Evolutionary conservation across 495 filamentous ascomycete species (phyloP).

Genomic region (Daldinia caldariorum): DNA sequence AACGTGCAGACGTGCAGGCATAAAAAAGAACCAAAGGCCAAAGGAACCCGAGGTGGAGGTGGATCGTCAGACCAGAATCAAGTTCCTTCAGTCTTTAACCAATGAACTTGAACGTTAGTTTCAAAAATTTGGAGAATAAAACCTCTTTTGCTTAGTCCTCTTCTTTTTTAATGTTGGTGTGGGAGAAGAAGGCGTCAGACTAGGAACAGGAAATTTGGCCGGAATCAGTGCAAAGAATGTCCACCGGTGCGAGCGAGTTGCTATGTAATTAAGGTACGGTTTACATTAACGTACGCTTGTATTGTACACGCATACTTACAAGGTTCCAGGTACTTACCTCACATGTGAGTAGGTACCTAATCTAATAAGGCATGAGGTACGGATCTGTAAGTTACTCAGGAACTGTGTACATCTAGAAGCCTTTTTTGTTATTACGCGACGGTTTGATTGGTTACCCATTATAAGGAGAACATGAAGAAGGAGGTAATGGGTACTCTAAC

Average conservation of each 20-base stretch:
- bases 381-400: no score
- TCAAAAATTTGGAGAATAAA: constrained; percentile 32
- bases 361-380: no score
- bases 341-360: background rate
- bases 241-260: no score
- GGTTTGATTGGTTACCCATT: constrained; percentile 20
- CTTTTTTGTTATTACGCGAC: background rate
- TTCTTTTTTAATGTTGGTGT: constrained; percentile 24
- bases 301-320: background rate
- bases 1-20: constrained; percentile 33
- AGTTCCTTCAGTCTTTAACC: constrained; percentile 33
- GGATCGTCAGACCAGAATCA: constrained; percentile 25
- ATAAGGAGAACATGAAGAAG: constrained; percentile 24
- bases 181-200: constrained; percentile 34
- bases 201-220: constrained; percentile 34
- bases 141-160: constrained; percentile 9
- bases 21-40: constrained; percentile 6
- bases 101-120: constrained; percentile 23
- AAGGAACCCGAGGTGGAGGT: constrained; percentile 18
- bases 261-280: background rate
- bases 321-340: constrained; percentile 6
- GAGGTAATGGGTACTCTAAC: constrained; percentile 8
- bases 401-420: background rate
- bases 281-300: no score
- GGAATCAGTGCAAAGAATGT: constrained; percentile 1